Percentiles rank a stretch among this genome's conserved stretches.
phyloP scores from a whole-genome alignment of 2,329 filamentous ascomycete species.

The Talaromyces sp. region DNA sequence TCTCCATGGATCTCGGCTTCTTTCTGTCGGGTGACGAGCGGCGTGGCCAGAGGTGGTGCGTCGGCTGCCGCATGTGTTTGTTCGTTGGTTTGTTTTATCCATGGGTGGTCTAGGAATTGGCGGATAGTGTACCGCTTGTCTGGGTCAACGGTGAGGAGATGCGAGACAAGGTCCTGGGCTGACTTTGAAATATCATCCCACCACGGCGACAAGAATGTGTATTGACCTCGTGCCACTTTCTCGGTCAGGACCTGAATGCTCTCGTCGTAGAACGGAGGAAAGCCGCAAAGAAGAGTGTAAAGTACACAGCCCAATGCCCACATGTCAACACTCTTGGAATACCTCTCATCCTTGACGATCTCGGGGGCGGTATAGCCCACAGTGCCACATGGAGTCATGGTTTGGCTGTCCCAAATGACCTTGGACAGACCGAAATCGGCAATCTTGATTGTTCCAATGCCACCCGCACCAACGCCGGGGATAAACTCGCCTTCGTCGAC shows the following conservation, averaged over 20 bases:
- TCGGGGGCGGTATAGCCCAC: slow-evolving; percentile 97
- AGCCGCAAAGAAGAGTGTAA: slow-evolving; percentile 93
- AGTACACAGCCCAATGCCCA: slow-evolving; percentile 96
- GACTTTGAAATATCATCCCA: slow-evolving; percentile 98
- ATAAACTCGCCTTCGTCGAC: slow-evolving; percentile 93
- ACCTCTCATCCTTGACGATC: slow-evolving; percentile 97
- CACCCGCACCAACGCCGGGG: slow-evolving; percentile 72
- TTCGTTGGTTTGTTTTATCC: slow-evolving; percentile 71
- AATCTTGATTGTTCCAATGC: slow-evolving; percentile 93
- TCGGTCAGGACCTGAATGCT: slow-evolving; percentile 95
- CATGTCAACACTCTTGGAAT: slow-evolving; percentile 99
- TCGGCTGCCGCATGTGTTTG: slow-evolving; percentile 61
- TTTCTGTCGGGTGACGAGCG: slow-evolving; percentile 54
- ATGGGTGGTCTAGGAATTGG: slow-evolving; percentile 90
- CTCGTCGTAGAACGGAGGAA: slow-evolving; percentile 97
- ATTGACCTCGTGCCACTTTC: slow-evolving; percentile 94
- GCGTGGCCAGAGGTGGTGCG: slow-evolving; percentile 66
- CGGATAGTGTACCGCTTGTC: slow-evolving; percentile 91
- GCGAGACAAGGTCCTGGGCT: slow-evolving; percentile 88
- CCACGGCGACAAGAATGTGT: slow-evolving; percentile 96
- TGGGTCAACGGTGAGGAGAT: slow-evolving; percentile 88
- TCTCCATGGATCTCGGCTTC: slow-evolving; percentile 34
- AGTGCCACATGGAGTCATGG: slow-evolving; percentile 98
- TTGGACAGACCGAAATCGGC: slow-evolving; percentile 97
- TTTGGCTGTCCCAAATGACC: slow-evolving; percentile 95